A percentile compares a stretch with the other conserved stretches of the same genome.
These are phyloP conservation scores for Yamadazyma laniorum DNA, from an alignment of 805 yeast species.

Conservation along the genomic window DNA sequence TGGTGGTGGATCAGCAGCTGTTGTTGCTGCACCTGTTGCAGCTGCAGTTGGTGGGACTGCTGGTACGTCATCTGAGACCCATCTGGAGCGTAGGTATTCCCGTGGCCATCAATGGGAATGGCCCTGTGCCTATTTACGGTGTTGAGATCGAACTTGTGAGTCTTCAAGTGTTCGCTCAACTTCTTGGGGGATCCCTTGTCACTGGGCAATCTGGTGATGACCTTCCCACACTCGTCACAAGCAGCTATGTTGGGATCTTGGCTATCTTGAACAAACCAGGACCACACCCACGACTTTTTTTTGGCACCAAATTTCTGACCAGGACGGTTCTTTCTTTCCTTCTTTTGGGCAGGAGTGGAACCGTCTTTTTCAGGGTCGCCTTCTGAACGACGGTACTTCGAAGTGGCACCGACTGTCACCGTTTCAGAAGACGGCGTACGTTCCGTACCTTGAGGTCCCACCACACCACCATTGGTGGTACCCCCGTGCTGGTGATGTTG, in stretches of 20 bases:
- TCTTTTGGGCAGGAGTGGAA: slow-evolving; percentile 14
- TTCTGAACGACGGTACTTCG: slow-evolving; percentile 2
- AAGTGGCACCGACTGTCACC: slow-evolving; percentile 6
- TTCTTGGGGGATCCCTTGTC: slow-evolving; percentile 63
- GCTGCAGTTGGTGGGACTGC: background rate
- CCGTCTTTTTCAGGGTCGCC: background rate
- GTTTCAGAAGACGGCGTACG: no score
- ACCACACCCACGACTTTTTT: slow-evolving; percentile 63
- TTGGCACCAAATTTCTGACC: slow-evolving; percentile 61
- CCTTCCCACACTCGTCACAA: slow-evolving; percentile 54
- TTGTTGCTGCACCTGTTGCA: background rate
- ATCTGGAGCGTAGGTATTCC: slow-evolving; percentile 29
- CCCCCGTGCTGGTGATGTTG: no score
- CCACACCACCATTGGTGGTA: background rate
- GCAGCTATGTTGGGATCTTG: slow-evolving; percentile 49
- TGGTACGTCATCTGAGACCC: slow-evolving; percentile 16
- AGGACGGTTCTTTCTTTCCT: slow-evolving; percentile 44
- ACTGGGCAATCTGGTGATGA: slow-evolving; percentile 45
- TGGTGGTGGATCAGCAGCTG: background rate
- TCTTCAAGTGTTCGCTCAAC: slow-evolving; percentile 53
- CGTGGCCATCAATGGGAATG: slow-evolving; percentile 38
- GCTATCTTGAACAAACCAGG: slow-evolving; percentile 55
- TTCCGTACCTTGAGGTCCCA: no score
- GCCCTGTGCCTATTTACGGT: slow-evolving; percentile 41
- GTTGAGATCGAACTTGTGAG: slow-evolving; percentile 39